Evolutionary conservation across 352 stramenopile species (phyloP), one percentile per base, ranked within the genome.

Genomic region (Phytopythium chamaehyphon): DNA sequence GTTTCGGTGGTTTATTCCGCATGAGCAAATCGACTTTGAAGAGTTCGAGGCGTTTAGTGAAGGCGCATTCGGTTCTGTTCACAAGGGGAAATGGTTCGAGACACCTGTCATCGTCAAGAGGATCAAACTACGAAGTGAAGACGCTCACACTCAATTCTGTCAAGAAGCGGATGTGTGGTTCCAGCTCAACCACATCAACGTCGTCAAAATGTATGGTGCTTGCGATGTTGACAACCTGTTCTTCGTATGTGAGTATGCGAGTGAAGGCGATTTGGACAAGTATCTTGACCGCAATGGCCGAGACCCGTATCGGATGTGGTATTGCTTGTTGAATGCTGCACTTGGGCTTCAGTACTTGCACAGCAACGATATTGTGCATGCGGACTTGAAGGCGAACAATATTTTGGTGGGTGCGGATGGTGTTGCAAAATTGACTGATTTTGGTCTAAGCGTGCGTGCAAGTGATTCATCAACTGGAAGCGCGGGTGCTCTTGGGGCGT

Each of bases 191-290:
- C 58, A 71, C 35, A 59, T 58, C 7, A 58, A 71, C 42, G 53
- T 71, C 23, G 54, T 71, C 19, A 59, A 67, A 36, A 54, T 71
- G 6, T 71, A 65, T 35, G 62, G 62, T n/a, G 62, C 59, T 0
- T 68, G 59, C 15, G 54, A 71, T 19, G 54, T 71, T 24, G 62
- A 54, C 11, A 52, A 68, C 22, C 62, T 59, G n/a, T 71, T 66
- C 62, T 70, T 70, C 54, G 49, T 70, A 22, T 70, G 57, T 42
- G 62, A 70, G 33, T 54, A 28, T n/a, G 62, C 62, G 6, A 59
- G 43, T 36, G 60, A 62, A 12, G 62, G 62, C 24, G 50, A 52
- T 5, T 43, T 68, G 0, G 59, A 67, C 31, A 43, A 45, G 11
- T 71, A 68, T 46, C 51, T 71, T 15, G 42, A 65, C 6, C 11